Evolutionary conservation across 768 basidiomycete genomes (phyloP).

Genomic region (Leccinum rimulosum): DNA sequence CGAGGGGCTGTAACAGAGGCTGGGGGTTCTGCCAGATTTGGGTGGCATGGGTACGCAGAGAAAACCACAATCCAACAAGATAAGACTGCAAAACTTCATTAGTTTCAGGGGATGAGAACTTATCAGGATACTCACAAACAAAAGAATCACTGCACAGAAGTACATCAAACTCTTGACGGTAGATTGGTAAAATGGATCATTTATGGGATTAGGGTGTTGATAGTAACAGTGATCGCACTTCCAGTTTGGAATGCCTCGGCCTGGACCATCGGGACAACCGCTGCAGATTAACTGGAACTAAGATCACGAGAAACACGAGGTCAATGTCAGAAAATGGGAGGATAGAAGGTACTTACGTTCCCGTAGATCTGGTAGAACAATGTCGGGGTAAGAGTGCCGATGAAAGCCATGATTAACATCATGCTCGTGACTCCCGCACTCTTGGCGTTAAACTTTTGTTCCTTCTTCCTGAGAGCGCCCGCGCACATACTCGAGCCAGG

Average conservation of each 20-base stretch:
- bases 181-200: conserved; percentile 95
- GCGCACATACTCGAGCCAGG: conserved; percentile 95
- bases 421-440: conserved; percentile 98
- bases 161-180: conserved; percentile 96
- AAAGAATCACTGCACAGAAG: conserved; percentile 84
- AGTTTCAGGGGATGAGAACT: not conserved
- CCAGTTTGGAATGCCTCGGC: conserved; percentile 49
- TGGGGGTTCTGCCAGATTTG: conserved; percentile 99
- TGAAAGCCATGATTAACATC: conserved; percentile 99
- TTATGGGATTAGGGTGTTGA: conserved; percentile 87
- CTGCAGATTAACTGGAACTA: conserved; percentile 88
- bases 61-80: conserved; percentile 97
- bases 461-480: conserved; percentile 85
- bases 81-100: conserved; percentile 66
- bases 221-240: conserved; percentile 92
- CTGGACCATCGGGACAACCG: conserved; percentile 58
- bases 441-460: conserved; percentile 99
- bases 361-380: conserved; percentile 98
- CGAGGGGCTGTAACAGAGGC: conserved; percentile 66
- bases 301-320: conserved; percentile 13
- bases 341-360: conserved; percentile 60
- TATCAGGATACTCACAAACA: conserved; percentile 64
- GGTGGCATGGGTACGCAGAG: conserved; percentile 92
- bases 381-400: conserved; percentile 92
- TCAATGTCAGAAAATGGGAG: conserved; percentile 1